phyloP scores from a whole-genome alignment of 495 filamentous ascomycete genomes.

The Pyrenula aspistea region DNA sequence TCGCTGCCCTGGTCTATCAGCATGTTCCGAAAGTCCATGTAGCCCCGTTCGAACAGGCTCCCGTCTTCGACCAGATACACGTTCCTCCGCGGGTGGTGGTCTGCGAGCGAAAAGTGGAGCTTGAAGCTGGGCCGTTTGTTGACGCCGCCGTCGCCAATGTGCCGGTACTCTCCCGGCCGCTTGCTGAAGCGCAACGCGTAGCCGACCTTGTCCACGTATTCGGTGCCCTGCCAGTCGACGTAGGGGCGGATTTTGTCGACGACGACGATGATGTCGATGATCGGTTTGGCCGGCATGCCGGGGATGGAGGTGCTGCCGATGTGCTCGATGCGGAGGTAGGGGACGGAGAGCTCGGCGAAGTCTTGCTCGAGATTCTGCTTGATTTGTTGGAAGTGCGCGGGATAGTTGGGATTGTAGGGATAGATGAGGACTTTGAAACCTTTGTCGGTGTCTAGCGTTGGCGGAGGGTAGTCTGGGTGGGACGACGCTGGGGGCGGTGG shows the following conservation, averaged over 20 bases:
- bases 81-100: background rate
- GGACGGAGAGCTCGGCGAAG: slow-evolving; percentile 1
- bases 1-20: background rate
- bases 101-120: background rate
- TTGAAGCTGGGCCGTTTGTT: background rate
- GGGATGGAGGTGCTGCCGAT: slow-evolving; percentile 6
- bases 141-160: slow-evolving; percentile 7
- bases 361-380: background rate
- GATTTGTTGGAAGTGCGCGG: background rate
- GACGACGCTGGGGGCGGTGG: too few species aligned
- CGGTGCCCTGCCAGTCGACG: background rate
- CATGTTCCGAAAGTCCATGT: background rate
- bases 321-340: slow-evolving; percentile 4
- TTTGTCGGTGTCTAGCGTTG: too few species aligned
- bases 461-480: too few species aligned
- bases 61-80: background rate
- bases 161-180: slow-evolving; percentile 3
- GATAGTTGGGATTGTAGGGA: background rate
- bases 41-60: background rate
- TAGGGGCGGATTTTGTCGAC: background rate
- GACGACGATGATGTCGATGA: slow-evolving; percentile 5
- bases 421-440: background rate
- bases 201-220: background rate
- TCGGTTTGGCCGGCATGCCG: slow-evolving; percentile 1
- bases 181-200: background rate